Evolutionary conservation across 2,329 filamentous ascomycete species (phyloP).

Genomic region (Fonsecaea monophora): DNA sequence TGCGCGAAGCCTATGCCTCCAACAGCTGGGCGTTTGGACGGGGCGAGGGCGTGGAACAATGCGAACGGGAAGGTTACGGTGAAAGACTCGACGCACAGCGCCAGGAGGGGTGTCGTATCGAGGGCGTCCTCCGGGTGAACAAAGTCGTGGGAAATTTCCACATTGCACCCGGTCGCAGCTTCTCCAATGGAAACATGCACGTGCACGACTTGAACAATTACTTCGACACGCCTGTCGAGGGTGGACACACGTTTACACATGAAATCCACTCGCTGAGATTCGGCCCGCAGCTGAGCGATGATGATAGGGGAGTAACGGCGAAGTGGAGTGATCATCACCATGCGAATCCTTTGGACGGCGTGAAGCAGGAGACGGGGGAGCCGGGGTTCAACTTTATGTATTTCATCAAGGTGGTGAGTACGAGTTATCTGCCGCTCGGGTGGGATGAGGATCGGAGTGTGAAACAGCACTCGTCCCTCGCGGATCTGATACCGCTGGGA

Average conservation of each 20-base stretch:
- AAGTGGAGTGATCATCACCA: slow-evolving; percentile 90
- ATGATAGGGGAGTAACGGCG: slow-evolving; percentile 57
- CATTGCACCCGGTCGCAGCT: slow-evolving; percentile 92
- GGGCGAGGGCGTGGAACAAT: slow-evolving; percentile 93
- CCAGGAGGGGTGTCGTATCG: slow-evolving; percentile 90
- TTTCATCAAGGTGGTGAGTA: slow-evolving; percentile 97
- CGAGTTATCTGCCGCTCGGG: slow-evolving; percentile 89
- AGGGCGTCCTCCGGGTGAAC: slow-evolving; percentile 91
- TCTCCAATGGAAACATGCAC: slow-evolving; percentile 96
- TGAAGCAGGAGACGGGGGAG: slow-evolving; percentile 77
- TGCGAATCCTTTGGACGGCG: slow-evolving; percentile 82
- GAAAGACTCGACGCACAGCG: slow-evolving; percentile 87
- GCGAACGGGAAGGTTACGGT: slow-evolving; percentile 89
- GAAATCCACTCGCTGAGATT: slow-evolving; percentile 88
- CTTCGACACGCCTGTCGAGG: slow-evolving; percentile 72
- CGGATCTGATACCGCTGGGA: slow-evolving; percentile 70
- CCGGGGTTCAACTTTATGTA: slow-evolving; percentile 97
- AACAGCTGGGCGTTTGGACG: slow-evolving; percentile 93
- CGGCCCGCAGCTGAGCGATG: slow-evolving; percentile 84
- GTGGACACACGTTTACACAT: slow-evolving; percentile 86
- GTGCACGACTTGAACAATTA: slow-evolving; percentile 98
- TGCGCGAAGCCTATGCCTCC: slow-evolving; percentile 89
- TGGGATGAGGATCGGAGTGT: slow-evolving; percentile 71
- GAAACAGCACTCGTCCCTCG: slow-evolving; percentile 47
- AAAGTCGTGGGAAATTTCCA: slow-evolving; percentile 99